Conservation (phyloP, 306 rosid species). For the Ziziphus jujuba region DNA sequence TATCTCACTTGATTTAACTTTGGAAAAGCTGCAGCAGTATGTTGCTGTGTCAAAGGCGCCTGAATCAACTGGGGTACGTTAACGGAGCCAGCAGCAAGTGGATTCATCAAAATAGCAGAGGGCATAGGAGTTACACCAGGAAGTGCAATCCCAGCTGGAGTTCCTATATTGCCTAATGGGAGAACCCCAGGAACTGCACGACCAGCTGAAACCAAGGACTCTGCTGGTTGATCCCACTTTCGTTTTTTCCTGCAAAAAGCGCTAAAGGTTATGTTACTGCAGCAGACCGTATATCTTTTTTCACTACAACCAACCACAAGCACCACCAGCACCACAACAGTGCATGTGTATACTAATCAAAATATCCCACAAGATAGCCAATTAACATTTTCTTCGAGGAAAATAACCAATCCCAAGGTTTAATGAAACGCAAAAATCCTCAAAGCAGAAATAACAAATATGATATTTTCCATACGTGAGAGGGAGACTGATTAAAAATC, state of each 20-base stretch:
- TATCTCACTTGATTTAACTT: slow-evolving; percentile 58
- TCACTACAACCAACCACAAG: neutral
- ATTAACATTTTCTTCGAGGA: too few relatives aligned
- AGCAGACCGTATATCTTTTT: neutral
- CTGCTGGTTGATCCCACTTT: slow-evolving; percentile 98
- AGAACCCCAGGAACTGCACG: slow-evolving; percentile 50
- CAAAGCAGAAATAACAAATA: too few relatives aligned
- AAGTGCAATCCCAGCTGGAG: slow-evolving; percentile 40
- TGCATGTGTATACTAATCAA: neutral
- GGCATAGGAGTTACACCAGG: slow-evolving; percentile 35
- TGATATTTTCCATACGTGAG: too few relatives aligned
- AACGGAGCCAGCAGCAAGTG: slow-evolving; percentile 35
- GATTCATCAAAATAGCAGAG: slow-evolving; percentile 33
- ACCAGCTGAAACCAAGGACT: slow-evolving; percentile 54
- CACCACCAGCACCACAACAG: neutral
- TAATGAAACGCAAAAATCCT: too few relatives aligned
- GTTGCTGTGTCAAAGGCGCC: slow-evolving; percentile 45
- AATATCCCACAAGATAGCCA: neutral
- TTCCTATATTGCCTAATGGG: slow-evolving; percentile 40
- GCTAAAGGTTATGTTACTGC: neutral
- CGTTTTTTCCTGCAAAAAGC: slow-evolving; percentile 67
- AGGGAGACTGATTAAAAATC: too few relatives aligned
- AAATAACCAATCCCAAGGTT: too few relatives aligned
- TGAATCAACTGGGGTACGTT: slow-evolving; percentile 31
- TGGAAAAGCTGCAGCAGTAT: slow-evolving; percentile 36